A percentile compares a stretch with the other conserved stretches of the same genome.
Conservation (phyloP, 306 rosid species). For the Begonia fuchsioides region DNA sequence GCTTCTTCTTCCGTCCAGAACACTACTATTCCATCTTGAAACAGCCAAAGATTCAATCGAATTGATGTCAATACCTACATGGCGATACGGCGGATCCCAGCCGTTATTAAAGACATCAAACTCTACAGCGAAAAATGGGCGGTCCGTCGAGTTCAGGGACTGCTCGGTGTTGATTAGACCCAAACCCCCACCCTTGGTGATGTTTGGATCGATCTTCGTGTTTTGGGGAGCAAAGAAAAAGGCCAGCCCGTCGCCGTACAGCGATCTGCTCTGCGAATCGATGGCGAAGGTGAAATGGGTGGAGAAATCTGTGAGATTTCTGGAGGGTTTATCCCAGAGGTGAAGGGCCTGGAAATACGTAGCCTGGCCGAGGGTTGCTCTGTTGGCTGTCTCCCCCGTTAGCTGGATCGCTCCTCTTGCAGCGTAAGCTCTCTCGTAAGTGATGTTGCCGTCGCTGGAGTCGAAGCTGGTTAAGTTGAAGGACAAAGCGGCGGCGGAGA, state of each 20-base stretch:
- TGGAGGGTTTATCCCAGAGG: constrained; percentile 24
- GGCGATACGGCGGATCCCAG: constrained; percentile 16
- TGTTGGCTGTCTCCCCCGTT: neutral
- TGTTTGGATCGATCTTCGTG: too few species aligned
- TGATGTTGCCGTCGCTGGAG: too few species aligned
- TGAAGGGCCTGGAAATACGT: too few species aligned
- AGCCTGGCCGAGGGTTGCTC: constrained; percentile 16
- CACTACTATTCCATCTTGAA: constrained; percentile 15
- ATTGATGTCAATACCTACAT: constrained; percentile 32
- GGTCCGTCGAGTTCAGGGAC: constrained; percentile 2
- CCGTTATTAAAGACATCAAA: constrained; percentile 15
- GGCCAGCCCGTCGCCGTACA: too few species aligned
- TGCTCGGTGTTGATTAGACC: too few species aligned
- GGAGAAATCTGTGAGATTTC: constrained; percentile 25
- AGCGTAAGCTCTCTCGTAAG: too few species aligned
- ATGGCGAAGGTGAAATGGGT: constrained; percentile 25
- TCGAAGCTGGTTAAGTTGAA: too few species aligned
- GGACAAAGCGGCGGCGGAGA: too few species aligned
- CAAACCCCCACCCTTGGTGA: too few species aligned
- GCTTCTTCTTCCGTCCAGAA: constrained; percentile 10
- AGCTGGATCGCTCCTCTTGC: too few species aligned
- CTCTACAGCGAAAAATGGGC: constrained; percentile 34
- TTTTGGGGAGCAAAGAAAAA: too few species aligned
- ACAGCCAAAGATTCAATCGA: constrained; percentile 19
- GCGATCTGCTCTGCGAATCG: too few species aligned